A percentile compares a stretch with the other conserved stretches of the same genome.
Evolutionary conservation across 1,139 yeast genomes (phyloP).

Genomic region (Ashbya aceris): DNA sequence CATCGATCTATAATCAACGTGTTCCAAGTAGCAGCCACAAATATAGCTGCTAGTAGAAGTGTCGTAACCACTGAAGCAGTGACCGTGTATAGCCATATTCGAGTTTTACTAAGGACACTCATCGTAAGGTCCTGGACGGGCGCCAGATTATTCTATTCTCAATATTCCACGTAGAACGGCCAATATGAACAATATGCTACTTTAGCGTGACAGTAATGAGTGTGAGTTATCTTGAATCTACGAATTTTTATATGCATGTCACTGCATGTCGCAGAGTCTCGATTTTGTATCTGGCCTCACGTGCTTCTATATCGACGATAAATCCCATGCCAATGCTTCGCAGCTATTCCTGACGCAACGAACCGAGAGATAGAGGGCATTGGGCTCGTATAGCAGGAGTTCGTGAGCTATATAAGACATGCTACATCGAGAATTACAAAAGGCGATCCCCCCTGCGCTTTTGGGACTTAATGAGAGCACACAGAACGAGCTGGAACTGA

Average conservation of each 20-base stretch:
- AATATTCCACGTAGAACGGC: no score
- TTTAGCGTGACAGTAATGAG: no score
- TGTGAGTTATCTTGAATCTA: no score
- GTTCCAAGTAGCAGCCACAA: constrained; percentile 25
- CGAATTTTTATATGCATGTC: background rate
- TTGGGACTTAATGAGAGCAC: background rate
- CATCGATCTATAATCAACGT: constrained; percentile 21
- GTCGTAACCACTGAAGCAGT: constrained; percentile 9
- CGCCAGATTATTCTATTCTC: no score
- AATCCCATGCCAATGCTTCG: background rate
- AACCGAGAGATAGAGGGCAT: no score
- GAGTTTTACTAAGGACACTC: background rate
- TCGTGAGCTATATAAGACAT: constrained; percentile 4
- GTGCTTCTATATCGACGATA: background rate
- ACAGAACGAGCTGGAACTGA: constrained; percentile 6
- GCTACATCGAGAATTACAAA: constrained; percentile 10
- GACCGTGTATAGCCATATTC: constrained; percentile 5
- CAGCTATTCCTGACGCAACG: no score
- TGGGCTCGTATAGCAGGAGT: no score
- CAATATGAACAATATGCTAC: no score
- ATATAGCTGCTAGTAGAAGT: constrained; percentile 19
- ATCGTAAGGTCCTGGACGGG: background rate
- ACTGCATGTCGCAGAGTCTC: background rate
- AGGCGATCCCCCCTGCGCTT: constrained; percentile 8
- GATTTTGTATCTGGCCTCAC: background rate